These are phyloP conservation scores for Pseudognaphalium luteoalbum DNA, from an alignment of 129 eudicot species.

Conservation along the genomic window DNA sequence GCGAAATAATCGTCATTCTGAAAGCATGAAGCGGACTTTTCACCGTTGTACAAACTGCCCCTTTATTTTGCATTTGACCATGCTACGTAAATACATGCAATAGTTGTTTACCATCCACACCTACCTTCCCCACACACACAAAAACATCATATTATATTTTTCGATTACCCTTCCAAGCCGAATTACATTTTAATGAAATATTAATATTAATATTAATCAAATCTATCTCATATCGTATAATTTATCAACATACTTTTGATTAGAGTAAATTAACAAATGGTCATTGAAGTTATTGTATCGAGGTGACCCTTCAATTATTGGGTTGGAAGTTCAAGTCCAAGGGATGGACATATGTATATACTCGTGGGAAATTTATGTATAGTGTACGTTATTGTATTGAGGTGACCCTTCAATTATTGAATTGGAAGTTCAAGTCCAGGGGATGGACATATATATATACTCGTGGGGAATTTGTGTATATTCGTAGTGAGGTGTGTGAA, in stretches of 20 bases:
- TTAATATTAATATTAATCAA: not conserved
- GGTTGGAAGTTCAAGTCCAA: too few species aligned
- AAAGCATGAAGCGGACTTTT: constrained; percentile 15
- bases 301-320: too few species aligned
- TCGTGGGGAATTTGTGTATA: too few species aligned
- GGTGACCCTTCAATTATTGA: too few species aligned
- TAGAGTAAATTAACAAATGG: too few species aligned
- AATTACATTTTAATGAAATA: not conserved
- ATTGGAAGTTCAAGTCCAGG: too few species aligned
- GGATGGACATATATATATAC: too few species aligned
- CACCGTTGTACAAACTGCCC: constrained; percentile 6
- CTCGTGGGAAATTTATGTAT: too few species aligned
- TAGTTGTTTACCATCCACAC: constrained; percentile 27
- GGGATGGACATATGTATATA: too few species aligned
- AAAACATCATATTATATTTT: not conserved
- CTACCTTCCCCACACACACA: constrained; percentile 6
- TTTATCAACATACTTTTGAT: not conserved
- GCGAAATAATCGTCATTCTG: not conserved
- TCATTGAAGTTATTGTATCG: too few species aligned
- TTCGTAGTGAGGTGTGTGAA: too few species aligned
- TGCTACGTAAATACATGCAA: constrained; percentile 20
- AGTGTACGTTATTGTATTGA: too few species aligned
- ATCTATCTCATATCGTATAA: not conserved
- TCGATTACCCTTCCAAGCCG: not conserved
- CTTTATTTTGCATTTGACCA: constrained; percentile 19